Base-by-base conservation (phyloP, 148 eudicot species). In the Vaccinium myrtillus region DNA sequence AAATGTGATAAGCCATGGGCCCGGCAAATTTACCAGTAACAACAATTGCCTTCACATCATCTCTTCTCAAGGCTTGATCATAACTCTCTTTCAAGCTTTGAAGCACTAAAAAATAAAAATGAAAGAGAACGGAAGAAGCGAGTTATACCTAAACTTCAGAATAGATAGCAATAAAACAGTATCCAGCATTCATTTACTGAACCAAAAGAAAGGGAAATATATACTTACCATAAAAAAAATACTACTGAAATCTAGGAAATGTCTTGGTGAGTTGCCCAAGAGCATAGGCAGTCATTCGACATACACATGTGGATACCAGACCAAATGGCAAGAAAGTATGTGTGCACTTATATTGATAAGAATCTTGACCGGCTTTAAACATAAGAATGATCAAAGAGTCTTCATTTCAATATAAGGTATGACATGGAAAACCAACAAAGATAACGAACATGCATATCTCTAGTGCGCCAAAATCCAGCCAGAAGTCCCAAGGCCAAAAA, bases 21-120 rank as follows among this genome's bases (percentile, higher is more conserved):
- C 19, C 59, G 61, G 51, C 50, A 75, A 53, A 75, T 32, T 88
- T 90, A 97, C 98, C 99, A 82, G 98, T 95, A 79, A 97, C 89
- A 88, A 97, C 99, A 89, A 97, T 90, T 76, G 99, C 99, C 92
- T 95, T 95, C 48, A 97, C 97, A 86, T 97, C 98, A 84, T 97
- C 88, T 86, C 98, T 92, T 78, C 87, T 79, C 77, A 95, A 75
- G 75, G 98, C 99, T 88, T 91, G 90, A 7, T 93, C 98, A 83
- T 87, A 92, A 58, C 83, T 91, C 81, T 80, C 94, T 85, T 94
- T 94, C 87, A 97, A 86, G 91, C 99, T 94, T 73, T 87, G 83
- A 49, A 97, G 83, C 82, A 95, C 99, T 96, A 91, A 27, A 86
- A 84, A 89, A 36, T n/a, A 23, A 69, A 51, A 55, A 77, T 1